Evolutionary conservation across 2,329 filamentous ascomycete genomes (phyloP), one percentile per base, ranked within the genome.

Genomic region (Aureobasidium vineae): DNA sequence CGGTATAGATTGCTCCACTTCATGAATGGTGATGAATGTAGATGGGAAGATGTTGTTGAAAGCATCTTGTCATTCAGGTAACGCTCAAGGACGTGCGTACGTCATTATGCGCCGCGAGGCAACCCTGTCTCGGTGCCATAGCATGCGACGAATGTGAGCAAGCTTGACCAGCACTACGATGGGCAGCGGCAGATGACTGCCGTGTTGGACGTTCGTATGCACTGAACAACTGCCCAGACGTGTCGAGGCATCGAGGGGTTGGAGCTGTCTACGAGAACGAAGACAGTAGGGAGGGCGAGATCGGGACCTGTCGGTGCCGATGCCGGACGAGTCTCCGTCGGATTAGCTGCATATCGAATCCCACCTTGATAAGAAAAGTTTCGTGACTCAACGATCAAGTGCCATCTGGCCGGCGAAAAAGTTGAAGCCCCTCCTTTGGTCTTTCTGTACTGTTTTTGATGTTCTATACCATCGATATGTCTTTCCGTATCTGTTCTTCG

Each of bases 401-500:
- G 40, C 40, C 40, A 43, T 45, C 6, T 43, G 49, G 26, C 49
- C 38, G 33, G 23, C 26, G 38, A 45, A 59, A 57, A 59, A 28
- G 26, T 59, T 45, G 23, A n/a, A 52, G 49, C 13, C 26, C 33
- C n/a, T 23, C 50, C 31, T 54, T 38, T 59, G 8, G 7, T 45
- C 26, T 33, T 16, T 15, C 13, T 45, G 40, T 16, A 45, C 31
- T 59, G 40, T 45, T 28, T 31, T 21, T 59, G 54, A 43, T 26
- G 4, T 16, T 38, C 5, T n/a, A 59, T 59, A 59, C 26, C 40
- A 33, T 59, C 31, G 50, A 38, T 23, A 72, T 72, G 71, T 70
- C 71, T 64, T 65, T 72, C 36, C 68, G 70, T 36, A 33, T 66
- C 7, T 67, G 70, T 45, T 71, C 70, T 41, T 68, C 68, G 66